Percentiles rank a stretch among this genome's conserved stretches.
These are phyloP conservation scores for Blastomyces gilchristii DNA, from an alignment of 2,329 filamentous ascomycete species.

Conservation along the genomic window DNA sequence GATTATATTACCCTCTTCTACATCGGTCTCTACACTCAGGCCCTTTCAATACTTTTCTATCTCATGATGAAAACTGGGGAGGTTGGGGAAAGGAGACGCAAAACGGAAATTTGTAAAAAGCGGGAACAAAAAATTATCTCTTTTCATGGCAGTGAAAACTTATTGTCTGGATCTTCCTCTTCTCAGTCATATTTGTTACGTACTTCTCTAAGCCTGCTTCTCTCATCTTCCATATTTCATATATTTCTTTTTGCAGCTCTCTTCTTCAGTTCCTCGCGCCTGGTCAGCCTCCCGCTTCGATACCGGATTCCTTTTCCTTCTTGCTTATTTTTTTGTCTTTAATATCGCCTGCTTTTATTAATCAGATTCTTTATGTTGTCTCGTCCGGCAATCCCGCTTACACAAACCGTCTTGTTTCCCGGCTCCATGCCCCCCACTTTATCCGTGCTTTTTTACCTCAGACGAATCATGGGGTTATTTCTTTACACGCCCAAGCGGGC, in stretches of 20 bases:
- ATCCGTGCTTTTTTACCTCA: neutral
- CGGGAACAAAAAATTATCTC: no score
- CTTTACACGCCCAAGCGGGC: neutral
- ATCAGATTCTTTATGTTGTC: neutral
- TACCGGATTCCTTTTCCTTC: neutral
- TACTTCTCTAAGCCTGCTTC: neutral
- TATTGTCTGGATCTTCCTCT: neutral
- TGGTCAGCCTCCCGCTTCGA: neutral
- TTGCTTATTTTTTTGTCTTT: neutral
- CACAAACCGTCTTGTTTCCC: neutral
- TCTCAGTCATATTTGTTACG: neutral
- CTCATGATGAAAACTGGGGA: neutral
- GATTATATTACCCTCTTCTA: neutral
- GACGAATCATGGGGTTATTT: neutral
- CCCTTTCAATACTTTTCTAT: neutral
- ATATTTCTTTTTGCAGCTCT: neutral
- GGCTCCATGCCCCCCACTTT: neutral
- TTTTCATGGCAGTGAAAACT: neutral
- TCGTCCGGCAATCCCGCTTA: neutral
- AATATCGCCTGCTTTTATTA: neutral
- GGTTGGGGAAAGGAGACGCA: neutral
- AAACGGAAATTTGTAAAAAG: neutral
- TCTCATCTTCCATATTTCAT: neutral
- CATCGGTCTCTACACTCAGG: neutral
- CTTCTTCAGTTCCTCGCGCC: neutral